Conservation (phyloP, 345 rosid species). For the Lepidium aucheri region DNA sequence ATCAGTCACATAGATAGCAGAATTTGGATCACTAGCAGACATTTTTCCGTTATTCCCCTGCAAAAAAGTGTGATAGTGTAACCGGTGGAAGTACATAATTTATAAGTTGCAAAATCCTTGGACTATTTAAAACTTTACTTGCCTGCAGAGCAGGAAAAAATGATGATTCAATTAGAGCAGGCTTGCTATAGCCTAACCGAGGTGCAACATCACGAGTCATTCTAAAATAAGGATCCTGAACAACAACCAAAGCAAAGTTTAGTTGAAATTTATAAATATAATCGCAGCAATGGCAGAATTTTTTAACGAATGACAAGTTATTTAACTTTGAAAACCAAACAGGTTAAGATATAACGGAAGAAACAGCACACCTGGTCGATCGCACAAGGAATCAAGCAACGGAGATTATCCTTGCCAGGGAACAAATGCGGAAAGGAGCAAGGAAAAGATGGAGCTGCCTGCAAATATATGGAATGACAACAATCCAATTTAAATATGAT, state of each 20-base stretch:
- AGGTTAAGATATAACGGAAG: neutral
- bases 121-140: neutral
- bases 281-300: too few species aligned
- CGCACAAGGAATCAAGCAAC: constrained; percentile 90
- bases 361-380: constrained; percentile 63
- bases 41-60: constrained; percentile 83
- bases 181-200: constrained; percentile 80
- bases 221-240: constrained; percentile 94
- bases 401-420: constrained; percentile 54
- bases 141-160: constrained; percentile 81
- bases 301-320: neutral
- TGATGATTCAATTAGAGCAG: constrained; percentile 74
- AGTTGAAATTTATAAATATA: neutral
- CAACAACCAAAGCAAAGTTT: neutral
- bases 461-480: constrained; percentile 10
- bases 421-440: constrained; percentile 84
- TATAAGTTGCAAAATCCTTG: neutral
- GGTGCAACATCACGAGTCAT: constrained; percentile 96
- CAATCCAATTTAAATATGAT: neutral
- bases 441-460: constrained; percentile 95
- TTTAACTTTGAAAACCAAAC: neutral
- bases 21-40: constrained; percentile 95
- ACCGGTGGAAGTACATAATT: too few species aligned
- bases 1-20: constrained; percentile 88
- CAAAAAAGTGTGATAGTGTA: neutral